Percentiles rank a stretch among this genome's conserved stretches.
Evolutionary conservation across 768 basidiomycete species (phyloP).

Genomic region (Phaeolepiota aurea): DNA sequence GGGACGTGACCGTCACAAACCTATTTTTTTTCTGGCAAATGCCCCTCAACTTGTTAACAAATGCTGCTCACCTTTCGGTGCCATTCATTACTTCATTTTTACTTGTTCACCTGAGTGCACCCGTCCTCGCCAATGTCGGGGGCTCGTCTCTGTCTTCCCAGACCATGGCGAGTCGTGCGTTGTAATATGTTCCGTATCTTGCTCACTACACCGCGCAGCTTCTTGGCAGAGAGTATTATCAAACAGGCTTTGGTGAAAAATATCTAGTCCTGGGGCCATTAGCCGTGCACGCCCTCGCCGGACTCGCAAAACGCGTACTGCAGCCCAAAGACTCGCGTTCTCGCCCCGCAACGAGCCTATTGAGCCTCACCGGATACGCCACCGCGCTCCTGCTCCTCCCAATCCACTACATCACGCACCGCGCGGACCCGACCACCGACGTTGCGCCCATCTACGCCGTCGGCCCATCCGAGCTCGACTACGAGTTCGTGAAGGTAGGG

Average conservation of each 20-base stretch:
- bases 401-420: conserved; percentile 64
- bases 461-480: conserved; percentile 73
- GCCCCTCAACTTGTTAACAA: conserved; percentile 22
- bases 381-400: conserved; percentile 50
- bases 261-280: conserved; percentile 63
- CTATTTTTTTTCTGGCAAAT: conserved; percentile 47
- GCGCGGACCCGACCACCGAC: conserved; percentile 41
- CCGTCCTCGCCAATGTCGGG: conserved; percentile 61
- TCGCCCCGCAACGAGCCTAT: conserved; percentile 27
- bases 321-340: conserved; percentile 23
- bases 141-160: conserved; percentile 62
- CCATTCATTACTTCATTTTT: conserved; percentile 76
- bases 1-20: conserved; percentile 72
- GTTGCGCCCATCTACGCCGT: conserved; percentile 44
- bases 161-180: conserved; percentile 49
- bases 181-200: neutral
- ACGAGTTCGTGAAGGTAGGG: conserved; percentile 73
- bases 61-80: conserved; percentile 56
- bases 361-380: conserved; percentile 61
- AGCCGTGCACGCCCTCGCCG: conserved; percentile 52
- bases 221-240: conserved; percentile 81
- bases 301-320: conserved; percentile 50
- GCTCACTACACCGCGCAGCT: conserved; percentile 35
- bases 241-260: conserved; percentile 59
- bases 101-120: conserved; percentile 72